Conservation (phyloP, 2,329 filamentous ascomycete genomes). For the Colletotrichum destructivum region DNA sequence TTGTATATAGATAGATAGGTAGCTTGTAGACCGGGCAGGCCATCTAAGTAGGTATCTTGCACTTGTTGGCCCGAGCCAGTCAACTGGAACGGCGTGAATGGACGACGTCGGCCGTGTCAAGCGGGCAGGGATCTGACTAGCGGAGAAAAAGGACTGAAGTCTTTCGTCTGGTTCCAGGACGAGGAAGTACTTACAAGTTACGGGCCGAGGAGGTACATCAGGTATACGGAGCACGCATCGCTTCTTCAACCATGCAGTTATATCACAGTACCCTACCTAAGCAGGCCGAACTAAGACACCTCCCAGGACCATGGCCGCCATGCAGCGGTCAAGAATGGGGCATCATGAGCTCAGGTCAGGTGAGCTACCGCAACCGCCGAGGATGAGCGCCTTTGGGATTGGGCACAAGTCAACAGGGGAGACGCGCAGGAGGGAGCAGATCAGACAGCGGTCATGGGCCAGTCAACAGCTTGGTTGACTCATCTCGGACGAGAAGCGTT, state of each 20-base stretch:
- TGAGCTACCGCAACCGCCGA: conserved; percentile 46
- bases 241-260: background rate
- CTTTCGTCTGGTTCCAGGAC: too few species aligned
- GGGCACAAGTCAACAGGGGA: conserved; percentile 42
- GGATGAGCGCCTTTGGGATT: conserved; percentile 44
- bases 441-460: conserved; percentile 41
- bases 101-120: conserved; percentile 46
- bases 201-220: background rate
- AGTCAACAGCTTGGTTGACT: conserved; percentile 47
- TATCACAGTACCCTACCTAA: background rate
- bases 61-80: conserved; percentile 27
- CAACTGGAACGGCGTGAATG: conserved; percentile 48
- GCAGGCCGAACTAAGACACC: background rate
- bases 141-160: conserved; percentile 6
- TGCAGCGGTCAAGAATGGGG: conserved; percentile 46
- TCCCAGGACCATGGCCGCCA: conserved; percentile 42
- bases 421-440: conserved; percentile 45
- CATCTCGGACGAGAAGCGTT: conserved; percentile 28
- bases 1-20: conserved; percentile 44
- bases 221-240: conserved; percentile 3
- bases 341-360: conserved; percentile 49
- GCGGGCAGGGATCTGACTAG: conserved; percentile 46
- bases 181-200: background rate
- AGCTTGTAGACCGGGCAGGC: conserved; percentile 35
- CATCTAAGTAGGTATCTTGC: conserved; percentile 22